A percentile compares a stretch with the other conserved stretches of the same genome.
These are phyloP conservation scores for Dothiorella sarmentorum DNA, from an alignment of 2,329 filamentous ascomycete genomes.

Conservation along the genomic window DNA sequence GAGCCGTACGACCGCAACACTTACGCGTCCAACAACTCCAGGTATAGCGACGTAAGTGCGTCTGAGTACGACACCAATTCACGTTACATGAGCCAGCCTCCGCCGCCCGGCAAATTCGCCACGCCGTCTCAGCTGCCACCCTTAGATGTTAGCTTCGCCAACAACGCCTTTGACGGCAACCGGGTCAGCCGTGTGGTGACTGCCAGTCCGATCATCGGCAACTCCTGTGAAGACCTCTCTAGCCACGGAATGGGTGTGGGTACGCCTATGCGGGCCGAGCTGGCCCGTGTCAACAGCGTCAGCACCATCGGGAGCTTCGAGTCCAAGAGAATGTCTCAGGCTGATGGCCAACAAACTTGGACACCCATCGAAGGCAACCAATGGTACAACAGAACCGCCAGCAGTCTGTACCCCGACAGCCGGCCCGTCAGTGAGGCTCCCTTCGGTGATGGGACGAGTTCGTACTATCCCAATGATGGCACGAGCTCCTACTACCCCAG, in stretches of 20 bases:
- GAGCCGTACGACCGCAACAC: slow-evolving; percentile 55
- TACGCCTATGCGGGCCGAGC: slow-evolving; percentile 36
- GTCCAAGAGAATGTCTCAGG: slow-evolving; percentile 24
- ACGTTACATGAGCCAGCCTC: slow-evolving; percentile 51
- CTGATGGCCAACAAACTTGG: slow-evolving; percentile 35
- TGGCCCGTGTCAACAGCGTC: slow-evolving; percentile 35
- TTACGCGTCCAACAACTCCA: slow-evolving; percentile 32
- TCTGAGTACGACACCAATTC: slow-evolving; percentile 56
- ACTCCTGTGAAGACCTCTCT: slow-evolving; percentile 47
- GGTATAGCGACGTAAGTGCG: slow-evolving; percentile 37
- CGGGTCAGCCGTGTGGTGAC: slow-evolving; percentile 65
- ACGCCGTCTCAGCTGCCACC: slow-evolving; percentile 67
- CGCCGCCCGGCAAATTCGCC: background rate
- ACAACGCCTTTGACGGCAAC: slow-evolving; percentile 50
- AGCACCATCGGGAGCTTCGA: slow-evolving; percentile 31
- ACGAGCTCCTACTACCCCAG: slow-evolving; percentile 45
- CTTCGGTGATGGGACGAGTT: slow-evolving; percentile 54
- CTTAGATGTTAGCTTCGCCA: slow-evolving; percentile 54
- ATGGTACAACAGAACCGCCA: slow-evolving; percentile 33
- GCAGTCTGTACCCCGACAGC: slow-evolving; percentile 45
- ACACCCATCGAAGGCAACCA: slow-evolving; percentile 32
- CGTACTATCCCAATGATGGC: slow-evolving; percentile 48
- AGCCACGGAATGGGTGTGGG: slow-evolving; percentile 23
- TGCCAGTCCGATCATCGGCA: slow-evolving; percentile 66
- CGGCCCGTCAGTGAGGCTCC: slow-evolving; percentile 47